A percentile compares a stretch with the other conserved stretches of the same genome.
phyloP scores from a whole-genome alignment of 345 rosid genomes.

The Populus tremula region DNA sequence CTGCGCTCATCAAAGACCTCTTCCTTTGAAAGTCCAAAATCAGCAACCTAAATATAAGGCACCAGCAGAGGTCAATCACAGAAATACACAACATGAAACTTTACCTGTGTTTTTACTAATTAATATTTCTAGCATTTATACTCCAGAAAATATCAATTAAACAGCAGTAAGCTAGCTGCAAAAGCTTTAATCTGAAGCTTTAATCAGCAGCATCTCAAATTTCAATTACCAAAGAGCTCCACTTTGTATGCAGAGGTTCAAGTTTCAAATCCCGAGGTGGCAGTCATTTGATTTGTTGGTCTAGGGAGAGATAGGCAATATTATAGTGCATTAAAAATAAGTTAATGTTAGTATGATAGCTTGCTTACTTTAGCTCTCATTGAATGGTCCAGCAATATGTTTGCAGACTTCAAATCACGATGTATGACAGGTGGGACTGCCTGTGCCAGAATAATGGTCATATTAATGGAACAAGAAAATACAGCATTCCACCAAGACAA shows the following conservation, averaged over 20 bases:
- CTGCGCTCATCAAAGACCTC: conserved; percentile 66
- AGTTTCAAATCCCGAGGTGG: background rate
- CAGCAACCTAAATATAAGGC: conserved; percentile 63
- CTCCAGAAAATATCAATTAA: background rate
- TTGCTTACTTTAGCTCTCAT: conserved; percentile 83
- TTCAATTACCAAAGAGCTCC: background rate
- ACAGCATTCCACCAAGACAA: background rate
- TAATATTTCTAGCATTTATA: background rate
- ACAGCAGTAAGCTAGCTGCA: background rate
- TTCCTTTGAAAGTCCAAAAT: conserved; percentile 92
- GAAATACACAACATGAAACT: background rate
- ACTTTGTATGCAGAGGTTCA: background rate
- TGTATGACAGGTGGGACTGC: conserved; percentile 94
- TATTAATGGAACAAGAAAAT: background rate
- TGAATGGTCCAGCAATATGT: conserved; percentile 75
- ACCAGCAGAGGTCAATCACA: conserved; percentile 1
- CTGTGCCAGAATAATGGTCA: conserved; percentile 35
- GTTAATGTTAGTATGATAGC: conserved; percentile 7
- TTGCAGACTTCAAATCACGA: conserved; percentile 93
- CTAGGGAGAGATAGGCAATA: background rate
- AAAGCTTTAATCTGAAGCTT: background rate
- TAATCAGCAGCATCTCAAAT: background rate
- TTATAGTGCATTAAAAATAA: background rate
- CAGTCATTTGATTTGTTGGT: background rate
- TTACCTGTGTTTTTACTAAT: background rate